A percentile compares a stretch with the other conserved stretches of the same genome.
phyloP scores from a whole-genome alignment of 495 filamentous ascomycete genomes.

The Penicillium coffeae region DNA sequence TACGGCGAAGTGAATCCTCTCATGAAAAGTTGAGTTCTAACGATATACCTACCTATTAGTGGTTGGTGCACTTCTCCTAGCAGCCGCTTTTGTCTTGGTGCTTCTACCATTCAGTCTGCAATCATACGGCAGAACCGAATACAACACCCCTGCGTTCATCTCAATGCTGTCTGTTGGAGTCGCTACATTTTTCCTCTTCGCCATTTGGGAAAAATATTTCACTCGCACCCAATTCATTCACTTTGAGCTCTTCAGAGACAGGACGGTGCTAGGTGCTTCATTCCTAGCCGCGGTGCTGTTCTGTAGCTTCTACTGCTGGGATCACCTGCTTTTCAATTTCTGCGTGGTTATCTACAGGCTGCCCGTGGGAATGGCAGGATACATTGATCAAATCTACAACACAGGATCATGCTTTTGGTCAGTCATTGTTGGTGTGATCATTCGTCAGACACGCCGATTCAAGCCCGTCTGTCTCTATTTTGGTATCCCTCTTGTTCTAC shows the following conservation, averaged over 20 bases:
- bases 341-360: conserved; percentile 65
- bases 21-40: background rate
- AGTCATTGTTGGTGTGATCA: conserved; percentile 49
- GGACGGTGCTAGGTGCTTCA: conserved; percentile 62
- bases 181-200: conserved; percentile 50
- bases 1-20: background rate
- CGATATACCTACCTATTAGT: conserved; percentile 17
- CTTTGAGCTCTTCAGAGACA: conserved; percentile 53
- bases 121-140: conserved; percentile 39
- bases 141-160: conserved; percentile 50
- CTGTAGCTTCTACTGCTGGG: conserved; percentile 50
- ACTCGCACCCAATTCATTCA: conserved; percentile 56
- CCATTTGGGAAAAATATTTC: conserved; percentile 51
- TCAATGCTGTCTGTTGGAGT: conserved; percentile 56
- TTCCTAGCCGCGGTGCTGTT: conserved; percentile 55
- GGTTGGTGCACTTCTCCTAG: conserved; percentile 53
- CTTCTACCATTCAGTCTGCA: conserved; percentile 58
- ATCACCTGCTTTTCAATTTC: conserved; percentile 61
- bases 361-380: conserved; percentile 51
- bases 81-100: conserved; percentile 54
- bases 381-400: conserved; percentile 48
- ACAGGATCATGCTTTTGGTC: conserved; percentile 25
- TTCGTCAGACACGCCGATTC: conserved; percentile 53
- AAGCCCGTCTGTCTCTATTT: conserved; percentile 46
- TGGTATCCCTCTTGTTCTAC: conserved; percentile 56